phyloP scores from a whole-genome alignment of 2,329 filamentous ascomycete species.

The Hypoxylon sp. region DNA sequence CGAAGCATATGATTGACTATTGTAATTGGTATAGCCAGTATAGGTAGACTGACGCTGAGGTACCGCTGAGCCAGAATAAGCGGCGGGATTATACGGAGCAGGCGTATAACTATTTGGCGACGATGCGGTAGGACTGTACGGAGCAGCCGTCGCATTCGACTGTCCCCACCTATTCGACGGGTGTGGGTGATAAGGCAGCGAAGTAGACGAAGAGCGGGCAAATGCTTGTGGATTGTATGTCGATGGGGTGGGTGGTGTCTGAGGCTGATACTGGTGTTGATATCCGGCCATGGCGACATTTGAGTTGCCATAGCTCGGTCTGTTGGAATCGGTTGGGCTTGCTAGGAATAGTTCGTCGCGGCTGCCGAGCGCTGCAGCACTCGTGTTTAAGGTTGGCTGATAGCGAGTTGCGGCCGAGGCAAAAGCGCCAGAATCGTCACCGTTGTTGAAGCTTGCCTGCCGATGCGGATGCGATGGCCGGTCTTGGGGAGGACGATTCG shows the following conservation, averaged over 20 bases:
- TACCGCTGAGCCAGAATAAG: slow-evolving; percentile 65
- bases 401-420: slow-evolving; percentile 53
- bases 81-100: slow-evolving; percentile 72
- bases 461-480: slow-evolving; percentile 62
- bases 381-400: slow-evolving; percentile 53
- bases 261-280: slow-evolving; percentile 66
- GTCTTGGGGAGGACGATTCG: slow-evolving; percentile 59
- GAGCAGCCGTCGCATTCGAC: slow-evolving; percentile 53
- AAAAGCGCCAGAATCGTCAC: slow-evolving; percentile 77
- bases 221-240: slow-evolving; percentile 82
- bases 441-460: slow-evolving; percentile 81
- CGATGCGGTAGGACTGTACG: slow-evolving; percentile 56
- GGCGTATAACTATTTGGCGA: slow-evolving; percentile 63
- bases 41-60: slow-evolving; percentile 69
- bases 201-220: slow-evolving; percentile 68
- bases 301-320: slow-evolving; percentile 61
- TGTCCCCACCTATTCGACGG: slow-evolving; percentile 55
- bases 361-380: slow-evolving; percentile 51
- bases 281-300: slow-evolving; percentile 66
- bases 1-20: slow-evolving; percentile 54
- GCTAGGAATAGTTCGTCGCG: slow-evolving; percentile 77
- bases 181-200: slow-evolving; percentile 65
- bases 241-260: slow-evolving; percentile 63
- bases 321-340: slow-evolving; percentile 60
- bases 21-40: slow-evolving; percentile 64